Conservation (phyloP, 2,329 filamentous ascomycete species). For the Sporothrix globosa region DNA sequence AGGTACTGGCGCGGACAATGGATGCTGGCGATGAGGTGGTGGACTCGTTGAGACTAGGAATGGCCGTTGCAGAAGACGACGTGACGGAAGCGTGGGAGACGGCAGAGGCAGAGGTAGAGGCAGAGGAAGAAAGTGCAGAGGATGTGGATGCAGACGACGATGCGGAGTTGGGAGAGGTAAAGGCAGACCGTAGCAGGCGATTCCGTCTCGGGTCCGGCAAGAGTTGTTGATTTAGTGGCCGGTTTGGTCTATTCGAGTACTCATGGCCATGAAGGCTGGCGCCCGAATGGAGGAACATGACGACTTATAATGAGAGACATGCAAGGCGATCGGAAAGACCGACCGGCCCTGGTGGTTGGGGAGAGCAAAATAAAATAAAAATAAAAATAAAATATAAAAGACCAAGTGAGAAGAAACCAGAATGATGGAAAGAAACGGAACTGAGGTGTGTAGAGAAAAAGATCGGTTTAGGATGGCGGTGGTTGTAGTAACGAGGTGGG, state of each 20-base stretch:
- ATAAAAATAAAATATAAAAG: not conserved
- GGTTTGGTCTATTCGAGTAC: constrained; percentile 50
- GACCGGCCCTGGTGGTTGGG: constrained; percentile 23
- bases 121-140: constrained; percentile 27
- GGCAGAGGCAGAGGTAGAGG: constrained; percentile 2
- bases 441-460: constrained; percentile 3
- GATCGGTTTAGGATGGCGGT: not conserved
- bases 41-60: not conserved
- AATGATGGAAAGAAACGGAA: constrained; percentile 17
- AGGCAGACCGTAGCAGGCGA: constrained; percentile 50
- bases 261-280: constrained; percentile 65
- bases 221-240: constrained; percentile 40
- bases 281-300: constrained; percentile 63
- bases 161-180: constrained; percentile 40
- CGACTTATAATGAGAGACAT: constrained; percentile 33
- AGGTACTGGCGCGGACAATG: constrained; percentile 31
- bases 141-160: constrained; percentile 26
- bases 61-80: constrained; percentile 28
- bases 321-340: constrained; percentile 26
- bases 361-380: constrained; percentile 7
- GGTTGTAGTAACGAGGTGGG: constrained; percentile 20
- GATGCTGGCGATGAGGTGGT: constrained; percentile 24
- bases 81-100: not conserved
- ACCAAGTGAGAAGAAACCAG: not conserved
- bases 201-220: constrained; percentile 44